Conservation (phyloP, 805 yeast genomes). For the Candida hungchunana region DNA sequence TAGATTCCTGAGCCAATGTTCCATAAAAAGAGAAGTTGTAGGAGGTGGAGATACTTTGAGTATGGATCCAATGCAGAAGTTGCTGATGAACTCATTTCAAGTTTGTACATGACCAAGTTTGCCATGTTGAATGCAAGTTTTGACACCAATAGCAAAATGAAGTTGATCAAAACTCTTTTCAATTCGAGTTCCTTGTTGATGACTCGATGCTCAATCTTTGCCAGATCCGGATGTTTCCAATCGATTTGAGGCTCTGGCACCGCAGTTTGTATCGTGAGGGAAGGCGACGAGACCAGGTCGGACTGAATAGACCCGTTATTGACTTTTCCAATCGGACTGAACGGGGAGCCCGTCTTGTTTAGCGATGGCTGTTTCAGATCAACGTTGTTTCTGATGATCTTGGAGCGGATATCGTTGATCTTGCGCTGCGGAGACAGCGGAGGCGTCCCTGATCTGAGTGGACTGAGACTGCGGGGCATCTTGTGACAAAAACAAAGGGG, state of each 20-base stretch:
- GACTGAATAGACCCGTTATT: neutral
- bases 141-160: constrained; percentile 28
- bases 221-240: constrained; percentile 13
- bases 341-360: neutral
- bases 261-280: neutral
- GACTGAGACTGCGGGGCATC: too few species aligned
- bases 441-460: constrained; percentile 4
- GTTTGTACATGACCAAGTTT: constrained; percentile 18
- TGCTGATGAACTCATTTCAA: too few species aligned
- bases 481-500: too few species aligned
- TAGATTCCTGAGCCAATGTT: constrained; percentile 30
- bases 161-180: constrained; percentile 31
- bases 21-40: constrained; percentile 27
- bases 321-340: neutral
- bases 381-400: constrained; percentile 11
- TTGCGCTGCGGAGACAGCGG: constrained; percentile 10
- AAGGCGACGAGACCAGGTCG: neutral
- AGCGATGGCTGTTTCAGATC: constrained; percentile 7
- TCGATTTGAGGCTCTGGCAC: constrained; percentile 12
- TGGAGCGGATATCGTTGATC: constrained; percentile 11
- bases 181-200: constrained; percentile 39
- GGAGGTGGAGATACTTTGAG: constrained; percentile 6
- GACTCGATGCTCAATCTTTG: constrained; percentile 10
- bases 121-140: constrained; percentile 25
- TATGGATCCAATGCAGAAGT: too few species aligned